Conservation (phyloP, 495 filamentous ascomycete genomes). For the Neurospora sp. region DNA sequence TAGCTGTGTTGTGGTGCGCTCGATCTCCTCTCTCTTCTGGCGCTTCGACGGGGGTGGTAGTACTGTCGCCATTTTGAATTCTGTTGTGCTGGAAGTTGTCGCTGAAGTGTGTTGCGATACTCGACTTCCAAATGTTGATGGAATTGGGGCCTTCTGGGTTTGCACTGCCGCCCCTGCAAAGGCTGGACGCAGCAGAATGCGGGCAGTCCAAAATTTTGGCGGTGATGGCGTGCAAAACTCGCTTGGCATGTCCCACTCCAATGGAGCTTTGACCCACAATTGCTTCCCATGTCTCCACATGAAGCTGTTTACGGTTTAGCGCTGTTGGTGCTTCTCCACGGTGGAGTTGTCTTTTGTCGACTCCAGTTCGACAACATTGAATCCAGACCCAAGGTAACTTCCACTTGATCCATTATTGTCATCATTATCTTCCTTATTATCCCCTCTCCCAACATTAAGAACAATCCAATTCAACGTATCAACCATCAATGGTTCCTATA, state of each 20-base stretch:
- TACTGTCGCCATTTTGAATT: slow-evolving; percentile 66
- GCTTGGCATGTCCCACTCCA: not conserved
- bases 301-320: not conserved
- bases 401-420: not conserved
- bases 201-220: slow-evolving; percentile 18
- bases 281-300: not conserved
- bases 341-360: not conserved
- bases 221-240: slow-evolving; percentile 18
- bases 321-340: not conserved
- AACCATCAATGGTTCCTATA: not conserved
- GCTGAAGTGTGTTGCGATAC: not conserved
- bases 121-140: not conserved
- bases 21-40: slow-evolving; percentile 64
- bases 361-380: not conserved
- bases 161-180: not conserved
- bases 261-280: not conserved
- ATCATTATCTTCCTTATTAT: not conserved
- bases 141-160: not conserved
- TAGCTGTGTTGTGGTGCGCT: slow-evolving; percentile 64
- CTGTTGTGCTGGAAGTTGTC: not conserved
- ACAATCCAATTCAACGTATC: not conserved
- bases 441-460: not conserved
- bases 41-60: slow-evolving; percentile 86
- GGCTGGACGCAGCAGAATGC: not conserved
- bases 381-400: not conserved